Conservation (phyloP, 2,329 filamentous ascomycete species). For the Huntiella bhutanensis region DNA sequence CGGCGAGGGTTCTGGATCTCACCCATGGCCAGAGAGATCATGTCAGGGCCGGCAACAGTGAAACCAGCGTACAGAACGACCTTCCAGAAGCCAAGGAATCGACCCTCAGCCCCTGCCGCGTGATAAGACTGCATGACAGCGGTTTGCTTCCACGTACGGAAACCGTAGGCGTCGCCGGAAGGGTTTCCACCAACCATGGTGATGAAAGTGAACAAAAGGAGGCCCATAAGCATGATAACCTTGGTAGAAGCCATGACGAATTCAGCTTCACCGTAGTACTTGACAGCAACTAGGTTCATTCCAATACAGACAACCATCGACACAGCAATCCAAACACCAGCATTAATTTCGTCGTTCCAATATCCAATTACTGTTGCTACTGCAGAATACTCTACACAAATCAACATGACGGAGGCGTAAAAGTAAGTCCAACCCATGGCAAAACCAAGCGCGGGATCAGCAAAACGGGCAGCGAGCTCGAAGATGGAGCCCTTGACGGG, state of each 20-base stretch:
- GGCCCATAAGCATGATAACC: conserved; percentile 30
- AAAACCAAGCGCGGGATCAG: conserved; percentile 38
- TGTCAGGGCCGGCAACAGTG: conserved; percentile 48
- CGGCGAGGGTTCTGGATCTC: conserved; percentile 47
- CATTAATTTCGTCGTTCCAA: conserved; percentile 24
- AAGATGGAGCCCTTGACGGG: conserved; percentile 35
- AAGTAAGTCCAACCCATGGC: conserved; percentile 34
- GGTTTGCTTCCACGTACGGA: conserved; percentile 32
- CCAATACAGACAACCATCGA: conserved; percentile 26
- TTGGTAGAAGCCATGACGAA: conserved; percentile 38
- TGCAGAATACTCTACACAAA: conserved; percentile 26
- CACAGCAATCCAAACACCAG: conserved; percentile 30
- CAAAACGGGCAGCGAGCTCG: conserved; percentile 33
- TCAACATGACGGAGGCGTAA: conserved; percentile 26
- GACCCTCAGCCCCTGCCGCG: conserved; percentile 31
- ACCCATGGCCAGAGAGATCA: conserved; percentile 35
- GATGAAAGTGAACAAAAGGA: conserved; percentile 46
- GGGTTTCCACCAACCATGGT: conserved; percentile 52
- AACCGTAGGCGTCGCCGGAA: conserved; percentile 41
- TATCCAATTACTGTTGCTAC: conserved; percentile 26
- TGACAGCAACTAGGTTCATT: conserved; percentile 29
- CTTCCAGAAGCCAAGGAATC: conserved; percentile 38
- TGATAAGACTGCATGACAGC: conserved; percentile 20
- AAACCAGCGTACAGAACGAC: conserved; percentile 48
- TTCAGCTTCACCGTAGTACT: conserved; percentile 25